These are phyloP conservation scores for Dentipellis sp. DNA, from an alignment of 768 basidiomycete genomes.

Conservation along the genomic window DNA sequence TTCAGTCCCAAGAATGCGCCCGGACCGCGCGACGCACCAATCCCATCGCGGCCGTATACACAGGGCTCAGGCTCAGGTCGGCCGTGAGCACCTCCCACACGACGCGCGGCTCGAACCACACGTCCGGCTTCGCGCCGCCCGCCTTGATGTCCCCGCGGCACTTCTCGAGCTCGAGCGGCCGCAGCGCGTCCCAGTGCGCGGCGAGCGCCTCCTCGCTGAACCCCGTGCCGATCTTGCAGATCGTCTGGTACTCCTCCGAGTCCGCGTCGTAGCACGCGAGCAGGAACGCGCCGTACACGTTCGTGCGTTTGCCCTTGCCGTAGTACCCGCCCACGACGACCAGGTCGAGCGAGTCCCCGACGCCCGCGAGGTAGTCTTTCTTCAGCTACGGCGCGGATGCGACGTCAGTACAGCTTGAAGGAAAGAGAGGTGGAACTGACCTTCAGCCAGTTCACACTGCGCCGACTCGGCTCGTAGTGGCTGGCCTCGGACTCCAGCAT, in stretches of 20 bases:
- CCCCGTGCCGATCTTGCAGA: slow-evolving; percentile 98
- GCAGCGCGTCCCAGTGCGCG: slow-evolving; percentile 70
- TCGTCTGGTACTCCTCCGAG: slow-evolving; percentile 89
- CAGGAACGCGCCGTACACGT: slow-evolving; percentile 96
- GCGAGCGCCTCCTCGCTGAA: slow-evolving; percentile 90
- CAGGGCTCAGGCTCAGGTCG: slow-evolving; percentile 91
- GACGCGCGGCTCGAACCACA: slow-evolving; percentile 96
- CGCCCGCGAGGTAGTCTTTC: slow-evolving; percentile 94
- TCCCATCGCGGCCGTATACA: slow-evolving; percentile 93
- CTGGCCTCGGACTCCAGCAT: slow-evolving; percentile 91
- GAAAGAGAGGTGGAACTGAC: slow-evolving; percentile 28
- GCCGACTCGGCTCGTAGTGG: slow-evolving; percentile 89
- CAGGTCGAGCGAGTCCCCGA: slow-evolving; percentile 95
- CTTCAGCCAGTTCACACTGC: slow-evolving; percentile 98
- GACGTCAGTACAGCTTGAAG: not conserved
- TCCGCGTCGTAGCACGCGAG: slow-evolving; percentile 96
- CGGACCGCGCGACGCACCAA: slow-evolving; percentile 49
- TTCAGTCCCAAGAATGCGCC: too few relatives aligned
- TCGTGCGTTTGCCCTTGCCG: slow-evolving; percentile 95
- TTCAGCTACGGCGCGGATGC: slow-evolving; percentile 58
- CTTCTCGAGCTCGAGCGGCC: slow-evolving; percentile 63
- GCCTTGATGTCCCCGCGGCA: slow-evolving; percentile 77
- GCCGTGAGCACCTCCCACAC: slow-evolving; percentile 99
- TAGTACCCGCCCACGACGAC: slow-evolving; percentile 98
- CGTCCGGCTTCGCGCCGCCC: slow-evolving; percentile 91